A percentile compares a stretch with the other conserved stretches of the same genome.
These are phyloP conservation scores for Malassezia caprae DNA, from an alignment of 1,284 basidiomycete genomes.

Conservation along the genomic window DNA sequence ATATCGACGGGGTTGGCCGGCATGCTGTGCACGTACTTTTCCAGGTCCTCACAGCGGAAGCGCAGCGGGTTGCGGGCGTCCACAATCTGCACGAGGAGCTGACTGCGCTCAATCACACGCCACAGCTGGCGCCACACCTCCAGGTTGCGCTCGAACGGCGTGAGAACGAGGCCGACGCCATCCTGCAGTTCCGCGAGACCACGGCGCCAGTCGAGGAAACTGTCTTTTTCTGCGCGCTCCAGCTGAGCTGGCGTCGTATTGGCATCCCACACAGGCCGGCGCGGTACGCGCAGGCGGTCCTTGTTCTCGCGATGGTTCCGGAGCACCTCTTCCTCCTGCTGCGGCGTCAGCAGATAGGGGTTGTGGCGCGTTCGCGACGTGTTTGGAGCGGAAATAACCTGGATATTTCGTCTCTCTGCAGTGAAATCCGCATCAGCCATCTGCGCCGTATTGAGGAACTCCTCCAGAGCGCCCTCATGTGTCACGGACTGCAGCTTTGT, in stretches of 20 bases:
- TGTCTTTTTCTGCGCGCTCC: conserved; percentile 41
- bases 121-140: conserved; percentile 49
- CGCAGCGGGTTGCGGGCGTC: conserved; percentile 46
- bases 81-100: conserved; percentile 47
- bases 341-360: conserved; percentile 72
- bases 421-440: conserved; percentile 92
- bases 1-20: conserved; percentile 85
- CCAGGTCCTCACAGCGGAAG: conserved; percentile 47
- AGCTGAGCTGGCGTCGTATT: conserved; percentile 41
- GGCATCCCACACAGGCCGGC: conserved; percentile 39
- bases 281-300: conserved; percentile 37
- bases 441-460: conserved; percentile 88
- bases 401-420: conserved; percentile 74
- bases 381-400: conserved; percentile 65
- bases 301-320: conserved; percentile 38
- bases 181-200: conserved; percentile 45
- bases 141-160: conserved; percentile 48
- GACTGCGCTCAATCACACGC: conserved; percentile 46
- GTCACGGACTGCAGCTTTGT: conserved; percentile 74
- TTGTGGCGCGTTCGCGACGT: conserved; percentile 53
- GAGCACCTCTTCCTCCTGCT: conserved; percentile 63
- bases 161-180: conserved; percentile 42
- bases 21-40: conserved; percentile 39
- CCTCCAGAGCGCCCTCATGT: conserved; percentile 88
- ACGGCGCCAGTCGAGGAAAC: conserved; percentile 46